Evolutionary conservation across 2,329 filamentous ascomycete species (phyloP), one percentile per base, ranked within the genome.

Genomic region (Dryadomyces sulphureus): DNA sequence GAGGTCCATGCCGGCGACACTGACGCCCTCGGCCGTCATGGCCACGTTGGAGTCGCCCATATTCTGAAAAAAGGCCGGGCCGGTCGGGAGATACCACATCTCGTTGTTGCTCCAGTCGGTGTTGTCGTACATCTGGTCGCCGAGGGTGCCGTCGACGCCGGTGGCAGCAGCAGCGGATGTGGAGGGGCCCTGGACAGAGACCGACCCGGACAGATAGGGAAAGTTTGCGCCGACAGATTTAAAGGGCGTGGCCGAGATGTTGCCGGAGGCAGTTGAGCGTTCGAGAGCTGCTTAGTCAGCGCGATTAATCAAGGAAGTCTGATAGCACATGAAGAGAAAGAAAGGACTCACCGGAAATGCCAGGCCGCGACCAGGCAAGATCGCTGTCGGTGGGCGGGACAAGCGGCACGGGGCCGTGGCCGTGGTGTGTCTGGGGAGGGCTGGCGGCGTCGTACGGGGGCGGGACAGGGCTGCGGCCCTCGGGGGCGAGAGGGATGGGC

Each of bases 61-160:
- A 56, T 78, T 80, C 54, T 80, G 75, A 59, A 78, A 81, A 48
- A 81, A 76, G 5, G 75, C 76, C 2, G 77, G 67, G 0, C 77
- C 77, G 0, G 77, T 67, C 0, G 77, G 77, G 1, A 81, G 65
- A 55, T 81, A 81, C 77, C 77, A 81, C 72, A 81, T 77, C 54
- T 79, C 75, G 54, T 69, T 72, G 49, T 66, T 69, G 47, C 65
- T 65, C 75, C 75, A 78, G 44, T 76, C 73, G 2, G 57, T 55
- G 7, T 54, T 56, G 44, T 73, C 56, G 44, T 74, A 73, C 12
- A 72, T 59, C 45, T 62, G 64, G 35, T 63, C 59, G 5, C 48
- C 27, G 32, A 50, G n/a, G 5, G 38, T 3, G 7, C 24, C 41
- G 38, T 64, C 62, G 48, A 62, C 57, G 30, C 58, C 47, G 16